Evolutionary conservation across 2,329 filamentous ascomycete species (phyloP), one percentile per base, ranked within the genome.

Genomic region (Macrophomina pseudophaseolina): DNA sequence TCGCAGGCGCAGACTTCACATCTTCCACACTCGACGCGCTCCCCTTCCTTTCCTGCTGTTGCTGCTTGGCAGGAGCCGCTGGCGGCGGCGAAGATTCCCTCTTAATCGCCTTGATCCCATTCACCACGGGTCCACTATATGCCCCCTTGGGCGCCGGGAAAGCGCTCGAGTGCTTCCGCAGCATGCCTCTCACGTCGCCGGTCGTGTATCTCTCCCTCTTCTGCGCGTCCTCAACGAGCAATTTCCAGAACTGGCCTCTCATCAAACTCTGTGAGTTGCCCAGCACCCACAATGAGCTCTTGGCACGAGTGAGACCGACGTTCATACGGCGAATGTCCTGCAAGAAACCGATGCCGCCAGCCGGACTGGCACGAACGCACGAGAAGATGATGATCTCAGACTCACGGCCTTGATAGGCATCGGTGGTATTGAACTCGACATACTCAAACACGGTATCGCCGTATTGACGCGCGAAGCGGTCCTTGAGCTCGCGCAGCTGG

Each of bases 371-470:
- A 81, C 95, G 90, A 68, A 99, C 95, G 78, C 96, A 99, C 48
- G 95, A 98, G 82, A 99, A 99, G 70, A 99, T 98, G 78, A 99
- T 98, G 69, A 99, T 90, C 75, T 99, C 95, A 74, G 93, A 95
- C 79, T 99, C 95, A 71, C 96, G 89, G 69, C 95, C 95, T 78
- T 99, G 93, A 78, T 97, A 99, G 18, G 95, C 96, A 80, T 99
- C 95, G 0, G 95, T 99, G 0, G 95, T 99, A 78, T 99, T 99
- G 86, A 99, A 99, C 71, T 99, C 96, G 70, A 99, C 91, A 23
- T 86, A 86, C 38, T 91, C 89, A 30, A 89, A 85, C 70, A 99
- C 93, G 0, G 78, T 80, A 3, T 91, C 87, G 42, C 94, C 93
- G 74, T 91, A 98, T 51, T 84, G 84, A 14, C 85, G 81, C 8